Conservation (phyloP, 2,329 filamentous ascomycete species). For the Calonectria multiphialidica region DNA sequence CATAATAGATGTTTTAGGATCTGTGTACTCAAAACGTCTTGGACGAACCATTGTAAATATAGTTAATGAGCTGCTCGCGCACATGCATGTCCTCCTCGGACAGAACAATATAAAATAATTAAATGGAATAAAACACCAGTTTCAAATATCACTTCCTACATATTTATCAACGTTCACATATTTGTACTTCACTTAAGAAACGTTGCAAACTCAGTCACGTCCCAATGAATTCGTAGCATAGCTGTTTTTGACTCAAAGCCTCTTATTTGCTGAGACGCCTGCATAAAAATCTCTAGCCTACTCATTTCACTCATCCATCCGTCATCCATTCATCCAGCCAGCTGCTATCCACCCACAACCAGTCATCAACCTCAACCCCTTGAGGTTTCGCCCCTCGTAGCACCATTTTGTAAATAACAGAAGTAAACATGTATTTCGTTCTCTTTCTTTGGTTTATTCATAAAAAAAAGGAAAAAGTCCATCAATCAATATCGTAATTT, state of each 20-base stretch:
- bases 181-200: neutral
- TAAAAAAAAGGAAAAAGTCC: slow-evolving; percentile 21
- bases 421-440: slow-evolving; percentile 23
- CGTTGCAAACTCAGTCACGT: neutral
- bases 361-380: neutral
- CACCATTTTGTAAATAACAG: slow-evolving; percentile 17
- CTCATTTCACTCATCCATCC: slow-evolving; percentile 18
- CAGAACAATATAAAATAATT: neutral
- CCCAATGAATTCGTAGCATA: neutral
- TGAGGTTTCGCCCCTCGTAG: neutral
- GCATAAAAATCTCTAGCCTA: slow-evolving; percentile 20
- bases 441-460: slow-evolving; percentile 28
- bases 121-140: neutral
- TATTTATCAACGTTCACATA: too few relatives aligned
- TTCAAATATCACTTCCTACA: neutral
- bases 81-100: neutral
- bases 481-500: slow-evolving; percentile 17
- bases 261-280: slow-evolving; percentile 26
- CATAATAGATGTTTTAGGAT: neutral
- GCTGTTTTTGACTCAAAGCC: slow-evolving; percentile 12
- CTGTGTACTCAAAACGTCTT: neutral
- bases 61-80: slow-evolving; percentile 3
- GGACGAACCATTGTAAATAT: neutral
- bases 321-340: slow-evolving; percentile 17
- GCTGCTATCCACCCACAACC: slow-evolving; percentile 2